Base-by-base conservation (phyloP, 768 basidiomycete species). In the Tricholoma flavovirens region DNA sequence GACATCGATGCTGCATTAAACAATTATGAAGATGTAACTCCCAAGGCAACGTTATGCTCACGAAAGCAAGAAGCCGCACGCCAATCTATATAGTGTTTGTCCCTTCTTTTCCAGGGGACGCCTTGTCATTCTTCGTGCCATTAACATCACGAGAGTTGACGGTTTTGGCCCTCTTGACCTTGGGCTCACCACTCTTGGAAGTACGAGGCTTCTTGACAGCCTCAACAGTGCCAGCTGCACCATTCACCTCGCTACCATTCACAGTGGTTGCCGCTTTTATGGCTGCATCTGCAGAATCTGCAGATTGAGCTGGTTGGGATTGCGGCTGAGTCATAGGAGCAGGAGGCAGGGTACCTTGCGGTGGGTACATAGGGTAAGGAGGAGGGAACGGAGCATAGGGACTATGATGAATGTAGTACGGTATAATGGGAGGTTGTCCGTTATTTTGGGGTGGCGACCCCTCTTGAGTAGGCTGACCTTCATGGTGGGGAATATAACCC, bases 361-460 rank as follows among this genome's bases (percentile, higher is more conserved):
- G 68, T 4, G 67, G 68, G 52, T 71, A 73, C 54, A 73, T 66
- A 17, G 71, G 73, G 53, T 73, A 74, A 46, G 71, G 69, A 9
- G 69, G 62, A 55, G 71, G 74, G 4, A 72, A 56, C 22, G 63
- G 69, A 29, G 73, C 72, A 54, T 73, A 75, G 1, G 59, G 62
- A 3, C 70, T 70, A 2, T 74, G 73, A 24, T 53, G 52, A 32
- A 78, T 69, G 53, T 74, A 76, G 56, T 75, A 75, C 4, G 73
- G 77, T 60, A 77, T 68, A 14, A 70, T 63, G 9, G 69, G 62
- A 4, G 69, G 72, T 57, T 73, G 72, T 4, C 74, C 73, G 56
- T 71, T 73, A 2, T 66, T 51, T 46, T 69, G 71, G 12, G 45
- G 24, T 7, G 45, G 45, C 6, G 52, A 19, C 4, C 40, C 52